Evolutionary conservation across 2,329 filamentous ascomycete genomes (phyloP), one percentile per base, ranked within the genome.

Genomic region (Bipolaris victoriae): DNA sequence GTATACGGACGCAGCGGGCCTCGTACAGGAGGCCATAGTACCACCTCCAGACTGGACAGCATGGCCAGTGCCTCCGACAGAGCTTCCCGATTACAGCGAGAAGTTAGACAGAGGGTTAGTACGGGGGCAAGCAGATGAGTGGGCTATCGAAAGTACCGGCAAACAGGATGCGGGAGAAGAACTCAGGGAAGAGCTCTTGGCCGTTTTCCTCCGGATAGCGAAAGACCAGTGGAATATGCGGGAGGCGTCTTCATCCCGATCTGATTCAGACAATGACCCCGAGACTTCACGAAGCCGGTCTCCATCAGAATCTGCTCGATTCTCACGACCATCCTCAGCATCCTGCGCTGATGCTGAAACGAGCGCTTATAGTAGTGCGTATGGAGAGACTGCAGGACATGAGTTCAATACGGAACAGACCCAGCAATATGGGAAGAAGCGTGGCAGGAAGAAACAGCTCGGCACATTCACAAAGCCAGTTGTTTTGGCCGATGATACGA

Each of bases 21-120:
- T 74, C 40, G 61, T 62, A 4, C 69, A 75, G 31, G 66, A 64
- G 55, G 62, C 70, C 2, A 80, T 83, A 64, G 65, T 76, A 15
- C 81, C 84, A 1, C 67, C 84, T 0, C 85, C 83, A 57, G 63
- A 72, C 4, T 97, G 94, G 93, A 91, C 90, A 16, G 90, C 92
- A 0, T 97, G 94, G 94, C 94, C 94, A 4, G 74, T 96, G 69
- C 81, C 82, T 18, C 80, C 84, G 4, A 77, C 80, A 7, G 77
- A 83, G 24, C 86, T 95, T 7, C 90, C 90, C 1, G 77, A 80
- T 15, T 79, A 81, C 13, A 79, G 79, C 18, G 83, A 90, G 41
- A 35, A 72, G 67, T 76, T 37, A 54, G 62, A 35, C 58, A 37
- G 22, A 37, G 7, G 29, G 52, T 5, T 53, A 5, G 53, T 53